Evolutionary conservation across 2,329 filamentous ascomycete genomes (phyloP), one percentile per base, ranked within the genome.

Genomic region (Trichoderma sp.): DNA sequence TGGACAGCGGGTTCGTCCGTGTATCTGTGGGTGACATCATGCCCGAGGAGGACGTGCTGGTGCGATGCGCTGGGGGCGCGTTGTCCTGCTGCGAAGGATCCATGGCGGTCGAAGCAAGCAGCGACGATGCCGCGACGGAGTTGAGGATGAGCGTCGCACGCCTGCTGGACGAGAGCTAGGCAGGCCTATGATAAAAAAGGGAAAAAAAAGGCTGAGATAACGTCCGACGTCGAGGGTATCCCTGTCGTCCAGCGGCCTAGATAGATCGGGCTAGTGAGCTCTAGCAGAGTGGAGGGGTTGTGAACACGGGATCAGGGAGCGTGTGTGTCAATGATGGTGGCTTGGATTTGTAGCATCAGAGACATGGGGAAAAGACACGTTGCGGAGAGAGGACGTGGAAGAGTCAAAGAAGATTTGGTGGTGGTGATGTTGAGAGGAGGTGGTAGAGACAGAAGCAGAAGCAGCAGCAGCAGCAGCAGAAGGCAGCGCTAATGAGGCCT

Each of bases 1-100:
- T 77, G 52, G 78, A 73, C 56, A 70, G 78, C 65, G 82, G 81
- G 69, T 74, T 73, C 24, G 49, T 53, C 61, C 85, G 82, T 71
- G 81, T 83, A 71, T 88, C 85, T 60, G 83, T 84, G 19, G 87
- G 84, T 65, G 86, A 85, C 69, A 83, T 72, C 70, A 79, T 73
- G 72, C 75, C 73, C 57, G 81, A 79, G 71, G 77, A 79, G 71
- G 77, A 79, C 68, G 80, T 78, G 75, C 75, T 77, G 55, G 75
- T 75, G 47, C 79, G 78, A 70, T 80, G 81, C 58, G 47, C 79
- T 72, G 75, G 75, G 70, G 78, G 79, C 70, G 77, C 73, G 71
- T 72, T 75, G 58, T 78, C 77, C 68, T 74, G 74, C 68, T 73
- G 72, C 52, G 79, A 76, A 43, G 82, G 77, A 76, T 85, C 84